Conservation (phyloP, 202 grass and related monocot genomes). For the Zoysia matrella region DNA sequence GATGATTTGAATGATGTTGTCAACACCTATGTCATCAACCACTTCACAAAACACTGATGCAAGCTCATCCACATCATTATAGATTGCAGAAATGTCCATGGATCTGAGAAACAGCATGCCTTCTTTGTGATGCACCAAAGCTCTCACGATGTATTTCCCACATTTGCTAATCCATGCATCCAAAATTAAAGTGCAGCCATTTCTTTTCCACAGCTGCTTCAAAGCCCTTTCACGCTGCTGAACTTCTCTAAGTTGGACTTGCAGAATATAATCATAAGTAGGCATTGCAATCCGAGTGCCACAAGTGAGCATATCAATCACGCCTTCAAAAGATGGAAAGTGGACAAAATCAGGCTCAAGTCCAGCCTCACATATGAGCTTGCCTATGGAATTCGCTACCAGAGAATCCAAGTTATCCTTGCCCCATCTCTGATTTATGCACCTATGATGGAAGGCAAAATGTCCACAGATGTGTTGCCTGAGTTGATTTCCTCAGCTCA, state of each 20-base stretch:
- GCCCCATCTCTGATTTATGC: slow-evolving; percentile 32
- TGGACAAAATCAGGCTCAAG: slow-evolving; percentile 64
- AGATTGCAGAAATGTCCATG: slow-evolving; percentile 56
- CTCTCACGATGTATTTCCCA: slow-evolving; percentile 61
- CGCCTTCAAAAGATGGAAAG: slow-evolving; percentile 59
- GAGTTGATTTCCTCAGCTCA: slow-evolving; percentile 25
- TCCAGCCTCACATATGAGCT: slow-evolving; percentile 71
- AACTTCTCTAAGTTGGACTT: slow-evolving; percentile 68
- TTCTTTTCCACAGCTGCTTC: slow-evolving; percentile 62
- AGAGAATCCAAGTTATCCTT: slow-evolving; percentile 45
- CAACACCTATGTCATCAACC: slow-evolving; percentile 67
- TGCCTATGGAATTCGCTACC: slow-evolving; percentile 60
- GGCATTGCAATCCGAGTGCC: slow-evolving; percentile 47
- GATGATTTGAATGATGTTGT: slow-evolving; percentile 77
- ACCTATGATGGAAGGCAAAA: neutral
- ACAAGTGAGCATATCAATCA: slow-evolving; percentile 54
- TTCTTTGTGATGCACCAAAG: slow-evolving; percentile 65
- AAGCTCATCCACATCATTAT: slow-evolving; percentile 65
- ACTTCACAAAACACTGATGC: slow-evolving; percentile 46
- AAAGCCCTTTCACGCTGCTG: slow-evolving; percentile 44
- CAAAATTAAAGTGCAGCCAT: slow-evolving; percentile 74
- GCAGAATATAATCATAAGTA: slow-evolving; percentile 59
- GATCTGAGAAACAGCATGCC: slow-evolving; percentile 81
- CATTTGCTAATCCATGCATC: slow-evolving; percentile 68
- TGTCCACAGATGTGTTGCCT: slow-evolving; percentile 1